Evolutionary conservation across 1,284 basidiomycete genomes (phyloP).

Genomic region (Irpex sp.): DNA sequence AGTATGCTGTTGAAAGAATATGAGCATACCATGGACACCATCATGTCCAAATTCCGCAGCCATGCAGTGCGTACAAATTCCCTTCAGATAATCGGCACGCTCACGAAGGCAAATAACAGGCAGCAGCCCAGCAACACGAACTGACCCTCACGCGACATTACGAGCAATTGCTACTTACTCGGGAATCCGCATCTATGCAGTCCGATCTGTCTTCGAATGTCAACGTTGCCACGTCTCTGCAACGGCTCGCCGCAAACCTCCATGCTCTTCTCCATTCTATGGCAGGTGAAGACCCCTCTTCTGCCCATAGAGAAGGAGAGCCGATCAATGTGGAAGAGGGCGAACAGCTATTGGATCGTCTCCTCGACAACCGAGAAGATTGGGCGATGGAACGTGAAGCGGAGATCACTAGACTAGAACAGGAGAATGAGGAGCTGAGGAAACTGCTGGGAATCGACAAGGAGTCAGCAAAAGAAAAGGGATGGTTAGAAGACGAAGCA

Average conservation of each 20-base stretch:
- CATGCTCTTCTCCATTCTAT: constrained; percentile 72
- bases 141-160: constrained; percentile 89
- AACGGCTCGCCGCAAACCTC: constrained; percentile 69
- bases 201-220: constrained; percentile 58
- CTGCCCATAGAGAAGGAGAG: background rate
- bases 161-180: constrained; percentile 76
- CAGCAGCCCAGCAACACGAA: constrained; percentile 91
- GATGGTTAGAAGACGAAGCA: constrained; percentile 33
- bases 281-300: constrained; percentile 40
- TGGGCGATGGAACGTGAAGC: constrained; percentile 84
- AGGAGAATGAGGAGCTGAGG: constrained; percentile 79
- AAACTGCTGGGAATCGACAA: constrained; percentile 70
- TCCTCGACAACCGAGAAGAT: constrained; percentile 46
- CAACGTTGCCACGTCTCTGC: constrained; percentile 51
- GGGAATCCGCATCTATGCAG: constrained; percentile 62
- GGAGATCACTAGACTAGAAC: constrained; percentile 76
- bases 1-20: constrained; percentile 89
- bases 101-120: constrained; percentile 34
- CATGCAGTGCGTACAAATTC: constrained; percentile 69
- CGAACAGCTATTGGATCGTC: constrained; percentile 15
- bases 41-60: constrained; percentile 95
- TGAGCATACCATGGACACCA: constrained; percentile 90
- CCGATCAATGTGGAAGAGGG: constrained; percentile 5
- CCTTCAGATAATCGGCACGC: constrained; percentile 4
- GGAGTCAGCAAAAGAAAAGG: constrained; percentile 45